Conservation (phyloP, 768 basidiomycete genomes). For the Termitomyces bulborhizus region DNA sequence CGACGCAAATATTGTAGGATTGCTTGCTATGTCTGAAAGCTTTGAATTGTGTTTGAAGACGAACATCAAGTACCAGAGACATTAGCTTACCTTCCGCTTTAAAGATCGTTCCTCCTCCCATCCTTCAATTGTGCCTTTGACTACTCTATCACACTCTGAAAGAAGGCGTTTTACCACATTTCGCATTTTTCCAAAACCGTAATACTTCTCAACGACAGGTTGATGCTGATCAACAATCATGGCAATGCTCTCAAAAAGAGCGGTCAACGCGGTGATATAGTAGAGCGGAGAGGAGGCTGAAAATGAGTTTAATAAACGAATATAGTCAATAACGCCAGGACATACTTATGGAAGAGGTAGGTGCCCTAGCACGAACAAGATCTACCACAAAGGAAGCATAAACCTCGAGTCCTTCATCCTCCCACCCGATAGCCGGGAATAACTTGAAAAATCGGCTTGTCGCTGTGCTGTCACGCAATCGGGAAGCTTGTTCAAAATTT, state of each 20-base stretch:
- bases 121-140: slow-evolving; percentile 62
- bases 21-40: slow-evolving; percentile 42
- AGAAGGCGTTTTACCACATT: slow-evolving; percentile 69
- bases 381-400: slow-evolving; percentile 94
- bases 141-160: slow-evolving; percentile 83
- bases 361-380: slow-evolving; percentile 73
- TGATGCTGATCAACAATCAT: slow-evolving; percentile 98
- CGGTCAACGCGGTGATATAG: slow-evolving; percentile 84
- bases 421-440: slow-evolving; percentile 94
- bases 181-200: slow-evolving; percentile 84
- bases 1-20: slow-evolving; percentile 28
- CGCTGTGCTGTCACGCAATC: slow-evolving; percentile 73
- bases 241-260: slow-evolving; percentile 91
- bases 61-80: not conserved
- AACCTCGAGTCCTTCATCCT: slow-evolving; percentile 82
- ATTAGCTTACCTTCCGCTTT: slow-evolving; percentile 59
- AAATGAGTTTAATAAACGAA: slow-evolving; percentile 5
- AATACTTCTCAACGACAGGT: slow-evolving; percentile 97
- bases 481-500: slow-evolving; percentile 82
- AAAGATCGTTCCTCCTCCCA: slow-evolving; percentile 92
- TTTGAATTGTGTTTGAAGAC: slow-evolving; percentile 16
- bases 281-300: slow-evolving; percentile 89
- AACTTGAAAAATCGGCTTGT: slow-evolving; percentile 96
- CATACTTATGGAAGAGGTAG: slow-evolving; percentile 78
- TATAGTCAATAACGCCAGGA: slow-evolving; percentile 7